These are phyloP conservation scores for Solanum corneliomulleri DNA, from an alignment of 257 asterid genomes.

Conservation along the genomic window DNA sequence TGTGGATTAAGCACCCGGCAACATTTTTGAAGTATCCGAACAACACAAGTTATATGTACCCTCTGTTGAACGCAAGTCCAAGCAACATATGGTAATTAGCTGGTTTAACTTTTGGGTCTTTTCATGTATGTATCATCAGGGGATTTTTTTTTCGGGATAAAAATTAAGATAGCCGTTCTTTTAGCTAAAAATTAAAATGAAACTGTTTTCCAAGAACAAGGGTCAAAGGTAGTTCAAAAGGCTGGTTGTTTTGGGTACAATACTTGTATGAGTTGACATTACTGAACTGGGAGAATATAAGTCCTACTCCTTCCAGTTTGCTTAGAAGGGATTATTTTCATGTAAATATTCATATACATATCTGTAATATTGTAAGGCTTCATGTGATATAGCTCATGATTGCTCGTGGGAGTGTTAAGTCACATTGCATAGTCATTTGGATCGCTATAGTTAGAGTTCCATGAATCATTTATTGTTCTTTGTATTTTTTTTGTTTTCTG, in stretches of 20 bases:
- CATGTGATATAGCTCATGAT: background rate
- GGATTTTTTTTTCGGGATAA: background rate
- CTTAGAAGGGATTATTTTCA: background rate
- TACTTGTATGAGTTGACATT: background rate
- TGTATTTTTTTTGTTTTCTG: background rate
- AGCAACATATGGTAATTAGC: background rate
- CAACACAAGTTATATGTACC: background rate
- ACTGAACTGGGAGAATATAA: no score
- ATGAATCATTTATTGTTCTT: background rate
- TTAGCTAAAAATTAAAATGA: background rate
- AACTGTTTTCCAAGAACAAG: background rate
- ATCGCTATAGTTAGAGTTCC: background rate
- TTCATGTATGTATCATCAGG: background rate
- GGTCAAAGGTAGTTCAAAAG: background rate
- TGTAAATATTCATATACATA: background rate
- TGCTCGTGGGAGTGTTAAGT: background rate
- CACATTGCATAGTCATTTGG: background rate
- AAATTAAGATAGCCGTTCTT: background rate
- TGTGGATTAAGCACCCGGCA: background rate
- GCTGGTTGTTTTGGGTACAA: background rate
- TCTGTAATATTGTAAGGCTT: background rate
- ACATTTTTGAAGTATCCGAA: background rate
- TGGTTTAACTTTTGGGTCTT: background rate
- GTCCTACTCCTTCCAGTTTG: background rate
- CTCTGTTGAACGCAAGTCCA: background rate